A percentile compares a stretch with the other conserved stretches of the same genome.
Conservation (phyloP, 768 basidiomycete genomes). For the Serendipita vermifera region DNA sequence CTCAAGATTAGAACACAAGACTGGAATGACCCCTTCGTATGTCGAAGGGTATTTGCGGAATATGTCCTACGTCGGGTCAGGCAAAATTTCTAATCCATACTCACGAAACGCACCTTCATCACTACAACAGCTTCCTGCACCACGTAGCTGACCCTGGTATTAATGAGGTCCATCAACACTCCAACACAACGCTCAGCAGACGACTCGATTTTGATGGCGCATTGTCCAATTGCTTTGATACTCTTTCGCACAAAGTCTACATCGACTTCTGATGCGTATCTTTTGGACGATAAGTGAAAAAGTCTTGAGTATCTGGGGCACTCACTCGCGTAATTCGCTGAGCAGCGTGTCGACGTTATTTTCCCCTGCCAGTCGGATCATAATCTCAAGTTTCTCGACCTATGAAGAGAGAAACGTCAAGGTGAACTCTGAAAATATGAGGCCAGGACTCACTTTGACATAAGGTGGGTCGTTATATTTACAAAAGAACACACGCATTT, state of each 20-base stretch:
- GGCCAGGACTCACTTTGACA: no score
- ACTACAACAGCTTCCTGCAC: constrained; percentile 98
- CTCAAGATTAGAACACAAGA: constrained; percentile 85
- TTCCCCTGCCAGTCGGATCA: constrained; percentile 85
- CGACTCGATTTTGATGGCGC: constrained; percentile 87
- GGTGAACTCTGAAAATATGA: no score
- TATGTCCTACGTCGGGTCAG: constrained; percentile 55
- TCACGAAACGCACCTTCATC: constrained; percentile 62
- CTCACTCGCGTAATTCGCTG: constrained; percentile 91
- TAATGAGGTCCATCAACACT: constrained; percentile 84
- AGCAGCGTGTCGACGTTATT: constrained; percentile 88
- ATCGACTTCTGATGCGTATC: constrained; percentile 94
- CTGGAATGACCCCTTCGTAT: constrained; percentile 95
- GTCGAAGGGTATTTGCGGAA: constrained; percentile 95
- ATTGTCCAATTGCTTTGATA: constrained; percentile 90
- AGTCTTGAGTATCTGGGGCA: constrained; percentile 10
- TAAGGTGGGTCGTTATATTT: constrained; percentile 99
- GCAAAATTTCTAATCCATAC: background rate
- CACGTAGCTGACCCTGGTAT: constrained; percentile 88
- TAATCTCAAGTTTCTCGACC: constrained; percentile 97
- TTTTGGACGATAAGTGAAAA: constrained; percentile 23
- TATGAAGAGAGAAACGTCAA: no score
- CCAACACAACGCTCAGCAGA: constrained; percentile 92
- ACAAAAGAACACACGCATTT: constrained; percentile 99
- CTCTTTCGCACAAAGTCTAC: constrained; percentile 95